Evolutionary conservation across 352 stramenopile genomes (phyloP), one percentile per base, ranked within the genome.

Genomic region (Phytophthora chlamydospora): DNA sequence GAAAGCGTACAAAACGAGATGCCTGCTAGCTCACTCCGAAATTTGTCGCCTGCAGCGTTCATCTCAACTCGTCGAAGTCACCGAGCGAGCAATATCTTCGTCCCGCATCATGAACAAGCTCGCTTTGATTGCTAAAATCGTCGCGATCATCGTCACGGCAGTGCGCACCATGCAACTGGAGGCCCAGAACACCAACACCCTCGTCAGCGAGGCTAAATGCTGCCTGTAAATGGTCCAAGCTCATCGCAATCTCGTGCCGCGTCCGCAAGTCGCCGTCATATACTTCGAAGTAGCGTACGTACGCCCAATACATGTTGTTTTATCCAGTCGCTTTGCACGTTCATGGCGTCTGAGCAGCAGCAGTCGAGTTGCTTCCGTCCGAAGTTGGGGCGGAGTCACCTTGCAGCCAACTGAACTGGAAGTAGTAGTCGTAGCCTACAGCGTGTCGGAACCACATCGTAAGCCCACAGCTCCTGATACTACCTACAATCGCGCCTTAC

Each of bases 381-480:
- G 24, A 29, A 19, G 27, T 13, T 38, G 38, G 17, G 5, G 43
- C 14, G 3, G 48, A 56, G 35, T 56, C 19, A 12, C 16, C n/a
- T 27, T 52, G 53, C 6, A 77, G 24, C 65, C 65, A 78, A 4
- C 8, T 19, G n/a, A 78, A 72, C n/a, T 53, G 29, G 38, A 72
- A 75, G 1, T 56, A 56, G 40, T 62, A 72, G 42, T 78, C 64
- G 24, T 57, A 61, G 31, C 69, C 69, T 78, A 10, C 4, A 42
- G 27, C 27, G 27, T 31, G 27, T 31, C 6, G 27, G 27, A 31
- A 31, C 24, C 24, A 29, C 27, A 31, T 31, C n/a, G n/a, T n/a
- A n/a, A n/a, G n/a, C n/a, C n/a, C n/a, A n/a, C n/a, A n/a, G n/a
- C n/a, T n/a, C n/a, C n/a, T n/a, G n/a, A n/a, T n/a, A 29, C 11